These are phyloP conservation scores for Globisporangium rhizosaccharum DNA, from an alignment of 352 stramenopile species.

Conservation along the genomic window DNA sequence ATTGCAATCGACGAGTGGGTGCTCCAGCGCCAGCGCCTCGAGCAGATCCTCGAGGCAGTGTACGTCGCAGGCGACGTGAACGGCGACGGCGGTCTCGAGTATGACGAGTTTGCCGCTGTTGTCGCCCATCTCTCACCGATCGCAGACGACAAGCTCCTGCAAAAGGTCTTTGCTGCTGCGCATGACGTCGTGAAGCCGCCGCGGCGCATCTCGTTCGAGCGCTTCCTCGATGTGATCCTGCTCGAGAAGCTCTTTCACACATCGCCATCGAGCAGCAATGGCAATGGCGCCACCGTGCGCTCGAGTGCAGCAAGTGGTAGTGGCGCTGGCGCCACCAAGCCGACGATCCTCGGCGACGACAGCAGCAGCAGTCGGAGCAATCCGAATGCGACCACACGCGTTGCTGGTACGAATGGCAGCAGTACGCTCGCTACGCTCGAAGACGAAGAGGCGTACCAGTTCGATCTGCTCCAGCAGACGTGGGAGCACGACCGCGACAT, in stretches of 20 bases:
- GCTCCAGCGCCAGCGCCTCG: slow-evolving; percentile 38
- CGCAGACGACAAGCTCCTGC: slow-evolving; percentile 48
- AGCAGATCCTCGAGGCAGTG: slow-evolving; percentile 67
- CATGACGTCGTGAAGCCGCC: slow-evolving; percentile 56
- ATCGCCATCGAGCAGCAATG: slow-evolving; percentile 6
- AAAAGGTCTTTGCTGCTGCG: slow-evolving; percentile 49
- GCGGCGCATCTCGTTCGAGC: slow-evolving; percentile 49
- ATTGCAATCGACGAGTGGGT: slow-evolving; percentile 62
- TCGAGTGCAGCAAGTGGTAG: not conserved
- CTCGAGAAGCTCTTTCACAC: slow-evolving; percentile 45
- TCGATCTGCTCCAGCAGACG: slow-evolving; percentile 59
- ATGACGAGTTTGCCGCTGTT: slow-evolving; percentile 68
- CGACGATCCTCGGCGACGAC: slow-evolving; percentile 10
- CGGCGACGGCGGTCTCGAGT: slow-evolving; percentile 61
- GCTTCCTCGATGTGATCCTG: slow-evolving; percentile 56
- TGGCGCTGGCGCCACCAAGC: slow-evolving; percentile 6
- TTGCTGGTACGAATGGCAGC: not conserved
- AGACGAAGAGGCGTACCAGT: slow-evolving; percentile 73
- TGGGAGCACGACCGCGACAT: slow-evolving; percentile 55
- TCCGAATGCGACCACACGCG: too few relatives aligned
- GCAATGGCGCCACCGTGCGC: not conserved
- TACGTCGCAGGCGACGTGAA: slow-evolving; percentile 67
- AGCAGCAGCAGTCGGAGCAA: slow-evolving; percentile 1
- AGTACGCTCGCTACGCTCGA: slow-evolving; percentile 17
- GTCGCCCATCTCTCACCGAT: slow-evolving; percentile 47